Base-by-base conservation (phyloP, 345 rosid species). In the Gossypium stocksii region DNA sequence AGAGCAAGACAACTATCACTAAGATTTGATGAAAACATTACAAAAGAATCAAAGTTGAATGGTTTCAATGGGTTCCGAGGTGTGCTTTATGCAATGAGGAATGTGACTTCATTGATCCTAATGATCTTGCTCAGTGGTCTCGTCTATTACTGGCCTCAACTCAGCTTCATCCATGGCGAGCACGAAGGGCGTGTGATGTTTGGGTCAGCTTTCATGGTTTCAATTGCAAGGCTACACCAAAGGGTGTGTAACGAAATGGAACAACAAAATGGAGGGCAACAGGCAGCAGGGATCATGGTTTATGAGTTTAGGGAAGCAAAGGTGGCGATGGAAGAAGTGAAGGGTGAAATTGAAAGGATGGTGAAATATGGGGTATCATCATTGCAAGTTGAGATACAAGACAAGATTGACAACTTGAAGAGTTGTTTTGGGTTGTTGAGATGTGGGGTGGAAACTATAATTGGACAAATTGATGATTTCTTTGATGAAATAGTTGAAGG, bases 401-500 rank as follows among this genome's bases (percentile, higher is more conserved):
- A 87, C 70, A 87, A 77, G 75, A 86, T 86, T 66, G 90, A 86
- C 69, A 77, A 77, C 44, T 63, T 93, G 69, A 87, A 83, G 83
- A 82, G 80, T 44, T 86, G 88, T 56, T 87, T 93, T 76, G 88
- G 93, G 76, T 52, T 85, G 79, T 76, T 91, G 84, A 83, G 88
- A 74, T 75, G 81, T 81, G 94, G 97, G 78, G 87, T 85, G 77
- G 96, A 93, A 78, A 79, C 81, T 59, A 81, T 88, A 25, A 82
- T 85, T 78, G 86, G 85, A 34, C 92, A 92, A 74, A 82, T 94
- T 77, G 98, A 94, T 86, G 97, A 90, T 85, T 86, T 94, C 85
- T 86, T 90, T 77, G 94, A 94, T 82, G 97, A 94, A 77, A 90
- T 90, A 73, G 94, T 92, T 77, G 94, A 92, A 77, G 97, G 92